These are phyloP conservation scores for Phoenix roebelenii DNA, from an alignment of 176 grass and related monocot species.

Conservation along the genomic window DNA sequence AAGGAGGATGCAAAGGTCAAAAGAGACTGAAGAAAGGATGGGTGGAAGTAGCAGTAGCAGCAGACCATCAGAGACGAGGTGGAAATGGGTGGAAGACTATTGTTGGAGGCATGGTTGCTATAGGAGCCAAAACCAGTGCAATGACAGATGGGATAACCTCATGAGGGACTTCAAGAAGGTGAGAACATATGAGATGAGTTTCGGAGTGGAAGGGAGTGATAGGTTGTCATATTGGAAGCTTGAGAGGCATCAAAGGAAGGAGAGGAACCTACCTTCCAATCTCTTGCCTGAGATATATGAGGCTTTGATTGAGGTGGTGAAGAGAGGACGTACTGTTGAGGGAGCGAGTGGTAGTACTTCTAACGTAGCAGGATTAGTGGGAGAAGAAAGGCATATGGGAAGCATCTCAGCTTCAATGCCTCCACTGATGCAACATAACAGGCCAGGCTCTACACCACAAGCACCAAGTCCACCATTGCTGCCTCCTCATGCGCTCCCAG, in stretches of 20 bases:
- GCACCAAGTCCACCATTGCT: background rate
- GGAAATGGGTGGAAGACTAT: conserved; percentile 25
- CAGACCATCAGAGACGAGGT: conserved; percentile 17
- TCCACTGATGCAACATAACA: too few species aligned
- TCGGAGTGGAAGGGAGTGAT: background rate
- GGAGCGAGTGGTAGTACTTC: background rate
- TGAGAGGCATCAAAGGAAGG: conserved; percentile 13
- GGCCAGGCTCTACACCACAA: background rate
- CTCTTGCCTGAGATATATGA: conserved; percentile 18
- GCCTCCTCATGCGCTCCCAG: background rate
- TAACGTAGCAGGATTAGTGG: background rate
- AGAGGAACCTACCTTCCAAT: conserved; percentile 16
- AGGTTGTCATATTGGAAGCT: conserved; percentile 16
- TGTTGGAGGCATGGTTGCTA: conserved; percentile 21
- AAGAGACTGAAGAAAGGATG: background rate
- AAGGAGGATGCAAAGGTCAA: conserved; percentile 10
- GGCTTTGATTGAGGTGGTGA: conserved; percentile 14
- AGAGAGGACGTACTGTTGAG: background rate
- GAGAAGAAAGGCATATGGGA: background rate
- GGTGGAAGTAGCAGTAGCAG: background rate
- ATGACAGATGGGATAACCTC: conserved; percentile 28
- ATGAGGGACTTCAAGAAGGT: conserved; percentile 30
- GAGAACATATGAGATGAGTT: conserved; percentile 16
- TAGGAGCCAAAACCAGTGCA: conserved; percentile 31
- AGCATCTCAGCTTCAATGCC: too few species aligned